Conservation (phyloP, 2,329 filamentous ascomycete genomes). For the Aspergillus pseudoviridinutans region DNA sequence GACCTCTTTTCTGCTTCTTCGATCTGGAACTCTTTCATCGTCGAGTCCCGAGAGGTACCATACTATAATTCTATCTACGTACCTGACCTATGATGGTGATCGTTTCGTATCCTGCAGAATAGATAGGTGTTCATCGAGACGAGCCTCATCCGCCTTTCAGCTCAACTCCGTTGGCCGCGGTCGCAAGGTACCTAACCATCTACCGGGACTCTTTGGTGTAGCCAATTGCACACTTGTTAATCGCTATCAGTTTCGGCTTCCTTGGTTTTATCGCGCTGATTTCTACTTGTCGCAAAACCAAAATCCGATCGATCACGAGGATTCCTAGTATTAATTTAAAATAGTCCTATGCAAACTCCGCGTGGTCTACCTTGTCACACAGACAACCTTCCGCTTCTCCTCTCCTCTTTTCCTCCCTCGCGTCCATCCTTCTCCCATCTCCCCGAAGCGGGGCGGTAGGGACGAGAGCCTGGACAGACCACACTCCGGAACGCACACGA, state of each 20-base stretch:
- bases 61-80: not conserved
- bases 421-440: slow-evolving; percentile 4
- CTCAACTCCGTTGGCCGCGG: not conserved
- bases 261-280: not conserved
- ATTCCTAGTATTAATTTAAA: not conserved
- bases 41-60: not conserved
- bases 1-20: not conserved
- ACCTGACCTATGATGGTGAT: not conserved
- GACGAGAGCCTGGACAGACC: slow-evolving; percentile 3
- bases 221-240: not conserved
- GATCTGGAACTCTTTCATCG: not conserved
- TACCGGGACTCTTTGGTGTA: not conserved
- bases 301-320: not conserved
- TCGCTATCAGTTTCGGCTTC: not conserved
- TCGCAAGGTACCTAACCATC: not conserved
- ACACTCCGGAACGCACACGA: slow-evolving; percentile 3
- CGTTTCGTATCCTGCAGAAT: too few relatives aligned
- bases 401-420: not conserved
- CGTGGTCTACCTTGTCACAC: not conserved
- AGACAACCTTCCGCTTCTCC: not conserved
- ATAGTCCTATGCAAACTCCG: not conserved
- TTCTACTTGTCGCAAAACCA: not conserved
- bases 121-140: not conserved
- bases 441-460: slow-evolving; percentile 13
- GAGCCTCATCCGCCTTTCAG: not conserved